These are phyloP conservation scores for Fistulinella prunicolor DNA, from an alignment of 768 basidiomycete genomes.

Conservation along the genomic window DNA sequence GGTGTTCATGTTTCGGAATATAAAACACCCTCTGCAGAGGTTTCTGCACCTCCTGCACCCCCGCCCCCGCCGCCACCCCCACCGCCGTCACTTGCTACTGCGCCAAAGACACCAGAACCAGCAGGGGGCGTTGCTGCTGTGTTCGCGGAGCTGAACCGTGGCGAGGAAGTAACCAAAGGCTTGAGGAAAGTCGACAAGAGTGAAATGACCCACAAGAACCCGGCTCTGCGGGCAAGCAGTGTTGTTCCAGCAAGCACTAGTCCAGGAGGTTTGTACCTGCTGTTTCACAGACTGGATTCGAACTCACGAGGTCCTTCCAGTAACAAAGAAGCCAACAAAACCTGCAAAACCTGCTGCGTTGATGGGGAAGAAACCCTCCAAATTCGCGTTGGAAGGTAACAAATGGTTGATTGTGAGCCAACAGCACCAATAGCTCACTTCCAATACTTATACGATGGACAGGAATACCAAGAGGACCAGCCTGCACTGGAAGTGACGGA, in stretches of 20 bases:
- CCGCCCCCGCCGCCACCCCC: conserved; percentile 60
- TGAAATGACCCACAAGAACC: conserved; percentile 99
- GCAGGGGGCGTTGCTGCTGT: conserved; percentile 70
- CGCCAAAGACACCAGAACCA: conserved; percentile 42
- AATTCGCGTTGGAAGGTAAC: conserved; percentile 84
- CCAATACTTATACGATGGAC: conserved; percentile 2
- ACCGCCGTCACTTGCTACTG: conserved; percentile 39
- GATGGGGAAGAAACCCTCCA: conserved; percentile 87
- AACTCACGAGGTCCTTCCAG: conserved; percentile 18
- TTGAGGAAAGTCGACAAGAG: conserved; percentile 93
- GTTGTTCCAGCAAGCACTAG: conserved; percentile 46
- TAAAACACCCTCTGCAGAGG: conserved; percentile 35
- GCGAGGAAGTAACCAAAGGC: conserved; percentile 85
- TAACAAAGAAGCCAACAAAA: conserved; percentile 64
- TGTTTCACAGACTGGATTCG: conserved; percentile 1
- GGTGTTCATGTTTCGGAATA: conserved; percentile 59
- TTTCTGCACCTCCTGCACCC: conserved; percentile 27
- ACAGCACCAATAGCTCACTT: not conserved
- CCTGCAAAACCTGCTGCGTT: conserved; percentile 84
- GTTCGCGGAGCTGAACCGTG: conserved; percentile 88
- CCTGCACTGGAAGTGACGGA: conserved; percentile 67
- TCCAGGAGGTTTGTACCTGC: conserved; percentile 32
- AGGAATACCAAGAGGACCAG: conserved; percentile 95
- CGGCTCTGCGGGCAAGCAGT: conserved; percentile 61
- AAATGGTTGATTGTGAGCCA: conserved; percentile 87